phyloP scores from a whole-genome alignment of 2,329 filamentous ascomycete genomes.

The Pochonia chlamydosporia region DNA sequence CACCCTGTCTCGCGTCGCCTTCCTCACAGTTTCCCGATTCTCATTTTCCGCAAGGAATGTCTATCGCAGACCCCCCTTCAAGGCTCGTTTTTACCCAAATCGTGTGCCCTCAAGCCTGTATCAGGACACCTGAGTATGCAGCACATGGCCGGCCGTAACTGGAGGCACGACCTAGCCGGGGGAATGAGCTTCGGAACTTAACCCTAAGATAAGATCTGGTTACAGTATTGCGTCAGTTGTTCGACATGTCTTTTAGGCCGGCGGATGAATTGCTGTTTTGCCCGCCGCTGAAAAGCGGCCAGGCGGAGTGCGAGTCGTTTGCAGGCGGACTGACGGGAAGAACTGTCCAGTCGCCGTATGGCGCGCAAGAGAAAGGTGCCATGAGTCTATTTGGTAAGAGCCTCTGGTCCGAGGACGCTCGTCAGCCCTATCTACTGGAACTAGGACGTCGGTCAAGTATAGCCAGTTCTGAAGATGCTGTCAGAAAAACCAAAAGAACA shows the following conservation, averaged over 20 bases:
- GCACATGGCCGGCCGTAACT: conserved; percentile 38
- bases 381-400: conserved; percentile 75
- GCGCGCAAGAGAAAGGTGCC: conserved; percentile 55
- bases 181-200: conserved; percentile 82
- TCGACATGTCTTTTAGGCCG: conserved; percentile 60
- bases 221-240: conserved; percentile 69
- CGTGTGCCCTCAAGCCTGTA: conserved; percentile 59
- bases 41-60: conserved; percentile 66
- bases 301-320: conserved; percentile 21
- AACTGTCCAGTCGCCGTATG: conserved; percentile 52
- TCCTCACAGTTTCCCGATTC: conserved; percentile 73
- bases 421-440: conserved; percentile 66
- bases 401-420: conserved; percentile 65
- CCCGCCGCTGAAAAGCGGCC: conserved; percentile 47
- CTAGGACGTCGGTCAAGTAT: conserved; percentile 44
- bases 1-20: conserved; percentile 57
- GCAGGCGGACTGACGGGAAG: conserved; percentile 42
- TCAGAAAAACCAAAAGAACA: conserved; percentile 9
- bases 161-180: conserved; percentile 38
- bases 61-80: conserved; percentile 38
- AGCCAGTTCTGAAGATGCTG: conserved; percentile 31
- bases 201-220: conserved; percentile 83
- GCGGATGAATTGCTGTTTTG: conserved; percentile 23
- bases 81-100: conserved; percentile 31
- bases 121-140: conserved; percentile 43